These are phyloP conservation scores for Trichoderma virens DNA, from an alignment of 495 filamentous ascomycete genomes.

Conservation along the genomic window DNA sequence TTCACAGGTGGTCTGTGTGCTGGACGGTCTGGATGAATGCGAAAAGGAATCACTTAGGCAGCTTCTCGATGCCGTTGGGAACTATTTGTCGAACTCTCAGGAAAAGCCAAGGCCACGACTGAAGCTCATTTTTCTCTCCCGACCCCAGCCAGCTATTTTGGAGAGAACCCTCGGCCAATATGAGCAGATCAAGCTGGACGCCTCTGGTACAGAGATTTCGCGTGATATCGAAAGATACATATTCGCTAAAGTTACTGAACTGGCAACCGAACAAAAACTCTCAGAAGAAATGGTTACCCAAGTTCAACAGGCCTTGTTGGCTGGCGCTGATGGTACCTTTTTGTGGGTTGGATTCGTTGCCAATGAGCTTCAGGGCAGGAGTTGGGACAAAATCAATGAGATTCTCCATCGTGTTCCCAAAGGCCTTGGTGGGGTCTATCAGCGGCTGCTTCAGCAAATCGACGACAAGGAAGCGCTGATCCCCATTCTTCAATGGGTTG, in stretches of 20 bases:
- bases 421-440: slow-evolving; percentile 27
- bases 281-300: slow-evolving; percentile 15
- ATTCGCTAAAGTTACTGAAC: slow-evolving; percentile 27
- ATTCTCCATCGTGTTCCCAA: slow-evolving; percentile 20
- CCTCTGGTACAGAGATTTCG: slow-evolving; percentile 21
- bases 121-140: slow-evolving; percentile 31
- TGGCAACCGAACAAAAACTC: slow-evolving; percentile 22
- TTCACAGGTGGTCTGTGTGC: slow-evolving; percentile 28
- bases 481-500: slow-evolving; percentile 26
- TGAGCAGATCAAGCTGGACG: slow-evolving; percentile 19
- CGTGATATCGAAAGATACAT: slow-evolving; percentile 31
- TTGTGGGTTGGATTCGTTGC: slow-evolving; percentile 39
- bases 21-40: slow-evolving; percentile 44
- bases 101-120: slow-evolving; percentile 17
- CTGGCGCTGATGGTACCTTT: slow-evolving; percentile 36
- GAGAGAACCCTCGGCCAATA: slow-evolving; percentile 21
- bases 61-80: slow-evolving; percentile 25
- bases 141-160: slow-evolving; percentile 26
- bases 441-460: slow-evolving; percentile 28
- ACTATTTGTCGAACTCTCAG: slow-evolving; percentile 17
- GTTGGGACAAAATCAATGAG: slow-evolving; percentile 18
- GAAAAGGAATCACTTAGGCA: slow-evolving; percentile 29
- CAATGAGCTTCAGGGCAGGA: slow-evolving; percentile 27
- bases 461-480: slow-evolving; percentile 17
- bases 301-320: slow-evolving; percentile 24